Evolutionary conservation across 306 rosid genomes (phyloP), one percentile per base, ranked within the genome.

Genomic region (Fragaria nilgerrensis): DNA sequence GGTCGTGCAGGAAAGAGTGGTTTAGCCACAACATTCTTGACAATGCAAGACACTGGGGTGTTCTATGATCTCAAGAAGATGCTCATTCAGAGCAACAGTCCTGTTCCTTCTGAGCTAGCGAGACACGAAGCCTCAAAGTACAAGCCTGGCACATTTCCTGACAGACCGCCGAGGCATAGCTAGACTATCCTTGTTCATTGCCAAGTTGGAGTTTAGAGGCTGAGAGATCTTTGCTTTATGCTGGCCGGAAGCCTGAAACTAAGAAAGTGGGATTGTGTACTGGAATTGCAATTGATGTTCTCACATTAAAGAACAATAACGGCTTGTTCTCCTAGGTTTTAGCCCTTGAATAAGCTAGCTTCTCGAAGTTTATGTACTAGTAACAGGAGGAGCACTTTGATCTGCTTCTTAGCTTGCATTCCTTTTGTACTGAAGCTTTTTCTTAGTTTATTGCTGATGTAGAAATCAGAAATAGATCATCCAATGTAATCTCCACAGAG

Each of bases 1-100:
- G 95, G 97, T 20, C 95, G 97, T 84, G 97, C 96, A 10, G 93
- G 96, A 69, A 92, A 92, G 89, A 90, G 88, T 0, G 97, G 97
- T 68, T 87, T 87, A 62, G 97, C 96, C 47, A 81, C 97, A 22
- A 92, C 97, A 2, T 92, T 92, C 84, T 75, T 92, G 82, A 90
- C 95, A 68, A 81, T 90, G 76, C 91, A 87, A 3, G 95, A 92
- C 79, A 34, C 84, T 23, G 93, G 90, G 49, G 97, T 90, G 81
- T 92, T 90, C 56, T 90, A 92, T 84, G 96, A 92, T 75, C 91
- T 92, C 80, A 92, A 92, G 80, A 96, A 90, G 87, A 92, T 88
- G 96, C 96, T 92, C 27, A 70, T 84, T 58, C 92, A 87, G 78
- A 92, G 89, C 68, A 88, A 88, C 47, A 90, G 97, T 68, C 19